Conservation (phyloP, 352 stramenopile genomes). For the Phytophthora quininea region DNA sequence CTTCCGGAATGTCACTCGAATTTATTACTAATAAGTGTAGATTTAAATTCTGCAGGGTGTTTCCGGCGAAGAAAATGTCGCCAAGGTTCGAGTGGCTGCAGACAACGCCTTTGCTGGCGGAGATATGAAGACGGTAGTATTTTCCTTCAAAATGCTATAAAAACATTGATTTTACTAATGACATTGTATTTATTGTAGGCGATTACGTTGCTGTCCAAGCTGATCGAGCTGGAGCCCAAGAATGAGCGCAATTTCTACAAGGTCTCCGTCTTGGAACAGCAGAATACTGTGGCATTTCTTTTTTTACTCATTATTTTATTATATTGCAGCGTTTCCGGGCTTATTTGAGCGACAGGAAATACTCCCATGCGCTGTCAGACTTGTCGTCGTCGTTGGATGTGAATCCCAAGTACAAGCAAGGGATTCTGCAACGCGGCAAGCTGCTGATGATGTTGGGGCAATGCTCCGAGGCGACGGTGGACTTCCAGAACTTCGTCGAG, state of each 20-base stretch:
- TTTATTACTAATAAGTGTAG: slow-evolving; percentile 5
- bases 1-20: slow-evolving; percentile 8
- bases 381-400: slow-evolving; percentile 70
- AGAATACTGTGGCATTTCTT: no score
- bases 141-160: background rate
- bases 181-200: slow-evolving; percentile 35
- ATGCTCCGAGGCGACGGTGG: slow-evolving; percentile 56
- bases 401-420: slow-evolving; percentile 85
- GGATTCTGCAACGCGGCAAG: slow-evolving; percentile 74
- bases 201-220: slow-evolving; percentile 78
- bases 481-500: slow-evolving; percentile 68
- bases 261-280: slow-evolving; percentile 8
- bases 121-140: slow-evolving; percentile 63
- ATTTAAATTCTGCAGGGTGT: slow-evolving; percentile 34
- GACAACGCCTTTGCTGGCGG: slow-evolving; percentile 82
- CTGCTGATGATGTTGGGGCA: slow-evolving; percentile 82
- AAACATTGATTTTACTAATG: slow-evolving; percentile 2
- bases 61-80: slow-evolving; percentile 43
- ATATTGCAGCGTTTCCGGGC: slow-evolving; percentile 63
- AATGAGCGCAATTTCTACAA: slow-evolving; percentile 90
- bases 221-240: slow-evolving; percentile 77
- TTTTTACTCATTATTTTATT: no score
- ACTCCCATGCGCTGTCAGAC: slow-evolving; percentile 70
- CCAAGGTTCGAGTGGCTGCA: slow-evolving; percentile 71
- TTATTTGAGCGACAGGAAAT: slow-evolving; percentile 85